Evolutionary conservation across 73 alveolate species (phyloP).

Genomic region (Paramecium caudatum): DNA sequence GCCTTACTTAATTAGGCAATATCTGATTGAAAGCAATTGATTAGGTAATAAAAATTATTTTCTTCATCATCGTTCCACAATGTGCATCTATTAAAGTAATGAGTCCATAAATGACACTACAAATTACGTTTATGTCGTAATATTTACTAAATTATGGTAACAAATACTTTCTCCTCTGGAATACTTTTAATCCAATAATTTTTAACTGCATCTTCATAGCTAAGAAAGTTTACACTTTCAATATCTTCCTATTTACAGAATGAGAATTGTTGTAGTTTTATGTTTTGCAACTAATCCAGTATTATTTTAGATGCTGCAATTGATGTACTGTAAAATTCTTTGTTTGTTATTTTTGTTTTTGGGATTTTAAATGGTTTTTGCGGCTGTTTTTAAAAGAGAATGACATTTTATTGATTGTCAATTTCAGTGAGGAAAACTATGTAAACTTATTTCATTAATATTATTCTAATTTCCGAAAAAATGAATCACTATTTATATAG

Average conservation of each 20-base stretch:
- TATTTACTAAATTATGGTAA: not conserved
- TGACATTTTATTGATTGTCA: not conserved
- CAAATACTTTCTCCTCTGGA: constrained; percentile 3
- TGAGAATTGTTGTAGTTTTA: not conserved
- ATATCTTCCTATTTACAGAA: not conserved
- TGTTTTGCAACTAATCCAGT: not conserved
- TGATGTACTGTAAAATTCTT: constrained; percentile 19
- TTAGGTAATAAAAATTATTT: constrained; percentile 35
- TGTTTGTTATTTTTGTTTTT: not conserved
- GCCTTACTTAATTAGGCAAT: not conserved
- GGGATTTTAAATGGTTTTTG: not conserved
- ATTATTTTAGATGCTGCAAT: constrained; percentile 22
- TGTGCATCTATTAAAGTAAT: not conserved
- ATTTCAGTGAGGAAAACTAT: constrained; percentile 13
- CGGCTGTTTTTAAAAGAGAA: not conserved
- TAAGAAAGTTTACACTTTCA: not conserved
- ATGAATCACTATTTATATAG: not conserved
- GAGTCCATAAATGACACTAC: not conserved
- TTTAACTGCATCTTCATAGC: not conserved
- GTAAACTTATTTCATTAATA: not conserved
- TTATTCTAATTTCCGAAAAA: constrained; percentile 21
- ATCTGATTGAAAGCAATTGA: not conserved
- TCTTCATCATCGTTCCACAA: constrained; percentile 48
- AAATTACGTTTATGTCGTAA: constrained; percentile 8
- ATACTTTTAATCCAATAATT: not conserved